These are phyloP conservation scores for Baorangia bicolor DNA, from an alignment of 768 basidiomycete species.

Conservation along the genomic window DNA sequence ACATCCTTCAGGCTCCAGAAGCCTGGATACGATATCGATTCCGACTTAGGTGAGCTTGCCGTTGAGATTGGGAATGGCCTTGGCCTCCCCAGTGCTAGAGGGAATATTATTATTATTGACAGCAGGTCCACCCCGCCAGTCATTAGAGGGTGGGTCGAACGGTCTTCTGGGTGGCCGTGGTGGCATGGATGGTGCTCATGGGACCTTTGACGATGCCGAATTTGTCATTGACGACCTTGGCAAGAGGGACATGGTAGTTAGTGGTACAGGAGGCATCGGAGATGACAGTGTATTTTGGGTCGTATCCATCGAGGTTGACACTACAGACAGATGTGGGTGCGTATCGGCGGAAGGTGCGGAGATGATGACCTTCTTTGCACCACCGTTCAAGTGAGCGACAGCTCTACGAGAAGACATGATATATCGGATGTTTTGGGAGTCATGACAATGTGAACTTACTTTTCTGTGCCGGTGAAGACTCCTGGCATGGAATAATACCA, in stretches of 20 bases:
- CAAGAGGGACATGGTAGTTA: conserved; percentile 99
- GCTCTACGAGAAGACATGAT: conserved; percentile 50
- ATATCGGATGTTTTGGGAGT: no score
- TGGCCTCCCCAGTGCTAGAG: conserved; percentile 97
- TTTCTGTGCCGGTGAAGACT: conserved; percentile 97
- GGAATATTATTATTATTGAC: conserved; percentile 99
- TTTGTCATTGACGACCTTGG: conserved; percentile 97
- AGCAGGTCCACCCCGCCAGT: conserved; percentile 96
- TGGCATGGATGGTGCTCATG: conserved; percentile 98
- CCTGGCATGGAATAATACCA: conserved; percentile 39
- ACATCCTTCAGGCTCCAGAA: no score
- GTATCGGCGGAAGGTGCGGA: conserved; percentile 97
- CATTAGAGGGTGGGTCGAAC: conserved; percentile 91
- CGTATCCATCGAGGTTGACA: conserved; percentile 94
- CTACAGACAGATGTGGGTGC: conserved; percentile 93
- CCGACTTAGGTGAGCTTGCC: conserved; percentile 94
- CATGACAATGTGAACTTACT: conserved; percentile 47
- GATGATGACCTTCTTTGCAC: conserved; percentile 99
- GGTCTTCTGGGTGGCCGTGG: conserved; percentile 94
- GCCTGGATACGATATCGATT: no score
- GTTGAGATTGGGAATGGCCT: conserved; percentile 94
- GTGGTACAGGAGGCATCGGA: conserved; percentile 99
- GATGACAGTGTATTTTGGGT: conserved; percentile 87
- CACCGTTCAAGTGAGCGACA: conserved; percentile 90
- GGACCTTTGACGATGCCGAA: conserved; percentile 95